phyloP scores from a whole-genome alignment of 306 rosid species.

The Hippophae rhamnoides region DNA sequence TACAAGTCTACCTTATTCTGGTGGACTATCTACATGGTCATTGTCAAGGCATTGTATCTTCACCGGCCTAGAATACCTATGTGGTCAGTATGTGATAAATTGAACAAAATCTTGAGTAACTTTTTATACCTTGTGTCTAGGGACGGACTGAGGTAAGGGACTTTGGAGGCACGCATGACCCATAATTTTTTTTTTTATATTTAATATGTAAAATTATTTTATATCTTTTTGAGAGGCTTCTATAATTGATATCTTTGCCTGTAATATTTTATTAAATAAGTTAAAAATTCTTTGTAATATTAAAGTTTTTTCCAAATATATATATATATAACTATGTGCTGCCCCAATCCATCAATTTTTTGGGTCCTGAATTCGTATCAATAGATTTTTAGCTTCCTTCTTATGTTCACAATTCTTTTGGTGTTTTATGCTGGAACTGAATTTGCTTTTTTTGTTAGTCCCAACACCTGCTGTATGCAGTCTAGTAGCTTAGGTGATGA shows the following conservation, averaged over 20 bases:
- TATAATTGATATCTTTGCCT: no score
- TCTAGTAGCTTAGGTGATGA: not conserved
- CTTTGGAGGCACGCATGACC: no score
- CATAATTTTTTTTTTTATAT: no score
- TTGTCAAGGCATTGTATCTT: constrained; percentile 48
- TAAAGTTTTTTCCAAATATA: no score
- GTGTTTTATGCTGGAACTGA: not conserved
- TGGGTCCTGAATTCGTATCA: not conserved
- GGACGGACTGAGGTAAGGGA: no score
- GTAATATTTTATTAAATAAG: no score
- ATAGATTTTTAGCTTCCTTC: not conserved
- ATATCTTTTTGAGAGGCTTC: no score
- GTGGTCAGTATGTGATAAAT: constrained; percentile 42
- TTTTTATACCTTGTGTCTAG: not conserved
- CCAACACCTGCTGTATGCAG: not conserved
- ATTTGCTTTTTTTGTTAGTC: not conserved
- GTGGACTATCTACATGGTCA: constrained; percentile 65
- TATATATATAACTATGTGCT: no score
- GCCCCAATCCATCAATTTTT: no score
- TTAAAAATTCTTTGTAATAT: no score
- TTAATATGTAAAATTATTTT: no score
- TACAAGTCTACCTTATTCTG: constrained; percentile 52
- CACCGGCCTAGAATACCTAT: constrained; percentile 70
- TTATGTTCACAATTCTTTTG: not conserved
- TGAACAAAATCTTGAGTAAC: not conserved